These are phyloP conservation scores for Globisporangium ultimum DNA, from an alignment of 352 stramenopile species.

Conservation along the genomic window DNA sequence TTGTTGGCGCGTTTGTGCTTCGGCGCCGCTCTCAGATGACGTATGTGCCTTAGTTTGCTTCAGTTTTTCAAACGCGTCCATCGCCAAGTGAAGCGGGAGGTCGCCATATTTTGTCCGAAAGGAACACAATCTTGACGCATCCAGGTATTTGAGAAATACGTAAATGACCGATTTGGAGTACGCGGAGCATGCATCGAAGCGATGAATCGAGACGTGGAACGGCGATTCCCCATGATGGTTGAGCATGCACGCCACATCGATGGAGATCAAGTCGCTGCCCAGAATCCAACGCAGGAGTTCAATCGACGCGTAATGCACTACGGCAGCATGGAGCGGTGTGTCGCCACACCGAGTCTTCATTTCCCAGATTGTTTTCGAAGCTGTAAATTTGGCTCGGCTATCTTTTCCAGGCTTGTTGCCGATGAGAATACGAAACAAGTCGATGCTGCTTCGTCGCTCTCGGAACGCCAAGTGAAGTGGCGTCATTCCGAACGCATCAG, in stretches of 20 bases:
- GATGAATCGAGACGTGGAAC: constrained; percentile 42
- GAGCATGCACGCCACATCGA: constrained; percentile 14
- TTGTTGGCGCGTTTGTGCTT: neutral
- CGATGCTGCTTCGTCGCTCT: constrained; percentile 20
- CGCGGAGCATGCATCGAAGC: constrained; percentile 17
- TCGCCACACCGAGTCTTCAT: constrained; percentile 19
- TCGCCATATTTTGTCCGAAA: constrained; percentile 37
- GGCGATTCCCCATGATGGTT: constrained; percentile 35
- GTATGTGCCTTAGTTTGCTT: constrained; percentile 11
- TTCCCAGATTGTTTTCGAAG: constrained; percentile 6
- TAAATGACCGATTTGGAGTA: constrained; percentile 36
- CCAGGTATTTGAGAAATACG: constrained; percentile 37
- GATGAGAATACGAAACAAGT: constrained; percentile 27
- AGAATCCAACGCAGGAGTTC: constrained; percentile 40
- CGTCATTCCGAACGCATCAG: constrained; percentile 56
- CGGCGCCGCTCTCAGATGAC: neutral
- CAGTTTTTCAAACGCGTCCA: constrained; percentile 31
- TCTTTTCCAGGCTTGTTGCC: neutral
- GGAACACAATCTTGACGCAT: constrained; percentile 21
- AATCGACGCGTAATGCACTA: constrained; percentile 30
- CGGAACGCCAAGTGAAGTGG: constrained; percentile 60
- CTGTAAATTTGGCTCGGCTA: neutral
- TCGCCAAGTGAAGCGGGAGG: constrained; percentile 47
- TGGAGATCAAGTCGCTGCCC: constrained; percentile 3
- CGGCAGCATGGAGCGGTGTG: constrained; percentile 34